Evolutionary conservation across 1,284 basidiomycete genomes (phyloP).

Genomic region (Cutaneotrichosporon sp.): DNA sequence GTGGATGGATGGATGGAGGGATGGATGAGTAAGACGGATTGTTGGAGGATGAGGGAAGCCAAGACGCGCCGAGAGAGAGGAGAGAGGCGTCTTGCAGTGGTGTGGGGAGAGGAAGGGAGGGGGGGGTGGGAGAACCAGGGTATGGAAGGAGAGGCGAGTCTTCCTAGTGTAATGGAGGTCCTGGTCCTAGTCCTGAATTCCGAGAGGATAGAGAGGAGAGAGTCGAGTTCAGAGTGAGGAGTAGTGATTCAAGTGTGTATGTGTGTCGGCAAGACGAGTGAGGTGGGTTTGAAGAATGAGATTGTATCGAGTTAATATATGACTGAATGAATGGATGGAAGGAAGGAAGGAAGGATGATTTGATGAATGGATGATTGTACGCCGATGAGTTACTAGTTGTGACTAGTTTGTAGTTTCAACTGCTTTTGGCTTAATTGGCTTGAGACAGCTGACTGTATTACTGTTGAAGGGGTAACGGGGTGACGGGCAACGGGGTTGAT

Average conservation of each 20-base stretch:
- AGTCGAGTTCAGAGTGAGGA: neutral
- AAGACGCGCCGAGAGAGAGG: neutral
- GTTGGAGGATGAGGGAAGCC: too few relatives aligned
- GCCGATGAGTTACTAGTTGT: too few relatives aligned
- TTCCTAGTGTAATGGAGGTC: neutral
- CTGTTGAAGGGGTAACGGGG: neutral
- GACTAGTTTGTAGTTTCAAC: too few relatives aligned
- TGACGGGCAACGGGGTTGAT: too few relatives aligned
- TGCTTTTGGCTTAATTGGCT: too few relatives aligned
- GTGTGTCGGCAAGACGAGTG: neutral
- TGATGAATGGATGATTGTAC: neutral
- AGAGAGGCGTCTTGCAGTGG: neutral
- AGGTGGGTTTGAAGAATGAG: neutral
- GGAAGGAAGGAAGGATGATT: conserved; percentile 1
- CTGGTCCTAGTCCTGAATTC: neutral
- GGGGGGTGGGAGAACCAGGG: too few relatives aligned
- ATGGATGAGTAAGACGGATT: neutral
- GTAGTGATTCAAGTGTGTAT: neutral
- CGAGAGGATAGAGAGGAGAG: neutral
- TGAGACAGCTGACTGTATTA: neutral
- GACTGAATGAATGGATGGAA: neutral
- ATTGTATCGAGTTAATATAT: neutral
- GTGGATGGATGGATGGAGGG: conserved; percentile 3
- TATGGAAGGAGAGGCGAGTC: neutral
- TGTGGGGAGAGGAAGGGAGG: neutral